Evolutionary conservation across 1,284 basidiomycete genomes (phyloP), one percentile per base, ranked within the genome.

Genomic region (Xanthoconium separans): DNA sequence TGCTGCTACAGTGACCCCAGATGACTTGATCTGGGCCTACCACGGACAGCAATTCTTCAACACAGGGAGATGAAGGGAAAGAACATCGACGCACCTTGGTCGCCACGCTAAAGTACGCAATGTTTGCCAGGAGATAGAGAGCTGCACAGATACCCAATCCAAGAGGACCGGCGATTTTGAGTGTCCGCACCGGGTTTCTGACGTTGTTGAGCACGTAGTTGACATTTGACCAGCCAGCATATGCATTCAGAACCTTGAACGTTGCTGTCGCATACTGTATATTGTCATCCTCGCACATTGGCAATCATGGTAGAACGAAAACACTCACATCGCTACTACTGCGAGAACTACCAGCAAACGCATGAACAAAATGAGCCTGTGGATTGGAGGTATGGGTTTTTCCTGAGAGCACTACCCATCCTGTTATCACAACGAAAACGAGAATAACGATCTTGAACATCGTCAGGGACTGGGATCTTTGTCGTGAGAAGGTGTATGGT

Each of bases 161-260:
- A 8, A 83, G 71, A 0, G 80, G 79, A 8, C 80, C 82, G 0
- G 81, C 79, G 15, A 81, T 77, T 61, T 77, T 78, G 44, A 85
- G 71, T 1, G 81, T 84, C 16, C 76, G 71, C 1, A 81, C 69
- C 0, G 78, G 79, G 56, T 80, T 61, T 44, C 72, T 74, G 36
- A 85, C 79, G 15, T 85, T 81, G 57, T 81, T 81, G 48, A 83
- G 63, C 1, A 83, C 77, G 43, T 80, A 81, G 57, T 82, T 80
- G 44, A 76, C 71, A 40, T 77, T 77, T 0, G 73, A 75, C 77
- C 83, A 79, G 22, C 85, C 85, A 0, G 73, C 58, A 58, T 85
- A 87, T 2, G 81, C 69, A 55, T 75, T 74, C 18, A 85, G 66
- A 16, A 84, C 80, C 57, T 84, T 83, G 74, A 81, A 81, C 3